Base-by-base conservation (phyloP, 345 rosid genomes). In the Eucalyptus cloeziana region DNA sequence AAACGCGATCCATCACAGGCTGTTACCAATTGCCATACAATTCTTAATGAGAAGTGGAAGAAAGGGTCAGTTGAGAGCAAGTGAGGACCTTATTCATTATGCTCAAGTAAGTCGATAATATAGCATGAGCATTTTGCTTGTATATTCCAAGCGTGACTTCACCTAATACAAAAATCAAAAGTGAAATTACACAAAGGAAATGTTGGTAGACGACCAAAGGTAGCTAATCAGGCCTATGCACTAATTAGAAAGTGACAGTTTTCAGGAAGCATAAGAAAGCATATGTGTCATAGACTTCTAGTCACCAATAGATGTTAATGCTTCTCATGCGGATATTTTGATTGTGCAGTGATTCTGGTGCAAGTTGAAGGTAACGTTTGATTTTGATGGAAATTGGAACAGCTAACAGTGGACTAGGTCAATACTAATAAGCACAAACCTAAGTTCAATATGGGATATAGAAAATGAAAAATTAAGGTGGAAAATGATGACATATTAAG, bases 131-230 rank as follows among this genome's bases (percentile, higher is more conserved):
- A 89, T 97, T 95, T 91, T 94, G 91, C 91, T 96, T 95, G 95
- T 96, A 96, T 93, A 95, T 94, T 90, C 96, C 88, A 97, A 90
- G 3, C 95, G 94, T 62, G 97, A 90, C 91, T 95, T 97, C 27
- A 93, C 99, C 99, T 96, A 67, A 81, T 45, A 76, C 43, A 5
- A 89, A 45, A 33, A 52, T 80, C 58, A 80, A 37, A 88, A 88
- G 81, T 56, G 43, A 85, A 49, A 49, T 85, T 27, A 85, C 12
- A 85, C n/a, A 47, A 49, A 49, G 31, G 21, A 85, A 27, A 25
- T n/a, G 8, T 27, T 49, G 21, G 13, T 49, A 47, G 51, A n/a
- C 49, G 12, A 49, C 33, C 86, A 30, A 17, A 85, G 27, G 31
- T 60, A 58, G n/a, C 31, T 60, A 60, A 11, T 60, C 67, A 60